A percentile compares a stretch with the other conserved stretches of the same genome.
Conservation (phyloP, 2,329 filamentous ascomycete genomes). For the Botrytis deweyae region DNA sequence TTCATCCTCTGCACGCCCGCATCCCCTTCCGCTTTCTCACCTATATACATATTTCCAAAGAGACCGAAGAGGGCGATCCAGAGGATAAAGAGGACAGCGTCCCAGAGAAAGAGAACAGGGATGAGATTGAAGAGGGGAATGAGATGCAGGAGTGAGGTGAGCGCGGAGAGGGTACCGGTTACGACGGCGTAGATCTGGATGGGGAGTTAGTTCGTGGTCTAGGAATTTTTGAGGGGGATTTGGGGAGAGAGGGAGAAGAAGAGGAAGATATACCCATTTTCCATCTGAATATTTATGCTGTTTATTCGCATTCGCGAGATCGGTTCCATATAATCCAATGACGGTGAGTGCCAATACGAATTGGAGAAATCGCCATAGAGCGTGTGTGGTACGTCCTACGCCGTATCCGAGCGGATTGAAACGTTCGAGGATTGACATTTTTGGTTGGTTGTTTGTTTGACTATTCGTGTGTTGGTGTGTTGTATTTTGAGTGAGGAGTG, state of each 20-base stretch:
- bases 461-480: background rate
- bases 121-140: slow-evolving; percentile 59
- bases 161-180: slow-evolving; percentile 62
- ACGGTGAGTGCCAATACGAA: slow-evolving; percentile 75
- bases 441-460: background rate
- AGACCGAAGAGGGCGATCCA: slow-evolving; percentile 82
- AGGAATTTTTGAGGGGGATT: background rate
- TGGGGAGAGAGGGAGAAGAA: background rate
- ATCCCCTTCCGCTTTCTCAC: slow-evolving; percentile 63
- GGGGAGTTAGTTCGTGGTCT: slow-evolving; percentile 9
- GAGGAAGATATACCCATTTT: slow-evolving; percentile 62
- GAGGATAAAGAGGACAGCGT: slow-evolving; percentile 69
- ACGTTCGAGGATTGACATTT: slow-evolving; percentile 9
- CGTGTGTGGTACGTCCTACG: slow-evolving; percentile 43
- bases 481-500: background rate
- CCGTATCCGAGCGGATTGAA: slow-evolving; percentile 10
- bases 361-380: slow-evolving; percentile 69
- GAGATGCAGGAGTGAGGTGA: slow-evolving; percentile 65
- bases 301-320: slow-evolving; percentile 57
- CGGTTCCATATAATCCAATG: slow-evolving; percentile 73
- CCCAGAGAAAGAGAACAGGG: slow-evolving; percentile 63
- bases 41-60: slow-evolving; percentile 78
- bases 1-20: slow-evolving; percentile 72
- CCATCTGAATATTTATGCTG: slow-evolving; percentile 54
- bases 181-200: slow-evolving; percentile 68